phyloP scores from a whole-genome alignment of 768 basidiomycete genomes.

The Megacollybia marginata region DNA sequence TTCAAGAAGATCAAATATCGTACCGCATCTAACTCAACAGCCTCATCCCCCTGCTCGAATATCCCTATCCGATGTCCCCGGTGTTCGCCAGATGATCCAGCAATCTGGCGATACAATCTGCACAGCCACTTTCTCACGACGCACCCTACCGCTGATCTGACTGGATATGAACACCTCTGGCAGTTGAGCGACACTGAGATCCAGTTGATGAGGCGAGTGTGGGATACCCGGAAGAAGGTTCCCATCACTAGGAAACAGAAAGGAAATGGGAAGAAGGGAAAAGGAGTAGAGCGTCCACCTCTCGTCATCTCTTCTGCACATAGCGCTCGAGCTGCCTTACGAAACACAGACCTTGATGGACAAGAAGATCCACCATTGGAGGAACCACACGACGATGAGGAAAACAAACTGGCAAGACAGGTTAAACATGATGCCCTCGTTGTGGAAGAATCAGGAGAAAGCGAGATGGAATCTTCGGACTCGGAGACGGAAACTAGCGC shows the following conservation, averaged over 20 bases:
- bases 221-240: not conserved
- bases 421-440: not conserved
- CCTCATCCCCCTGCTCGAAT: not conserved
- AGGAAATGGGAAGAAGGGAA: not conserved
- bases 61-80: not conserved
- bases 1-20: not conserved
- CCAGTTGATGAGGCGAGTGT: not conserved
- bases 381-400: not conserved
- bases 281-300: not conserved
- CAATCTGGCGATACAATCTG: not conserved
- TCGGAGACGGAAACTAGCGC: not conserved
- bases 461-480: not conserved
- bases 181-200: not conserved
- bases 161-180: not conserved
- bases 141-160: not conserved
- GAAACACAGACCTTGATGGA: not conserved
- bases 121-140: not conserved
- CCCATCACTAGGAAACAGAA: not conserved
- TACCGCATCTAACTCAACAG: not conserved
- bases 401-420: not conserved
- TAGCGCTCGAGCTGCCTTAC: not conserved
- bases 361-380: not conserved
- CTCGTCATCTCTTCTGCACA: not conserved
- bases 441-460: not conserved
- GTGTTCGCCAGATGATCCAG: not conserved